phyloP scores from a whole-genome alignment of 176 grass and related monocot species.

The Cenchrus fungigraminus region DNA sequence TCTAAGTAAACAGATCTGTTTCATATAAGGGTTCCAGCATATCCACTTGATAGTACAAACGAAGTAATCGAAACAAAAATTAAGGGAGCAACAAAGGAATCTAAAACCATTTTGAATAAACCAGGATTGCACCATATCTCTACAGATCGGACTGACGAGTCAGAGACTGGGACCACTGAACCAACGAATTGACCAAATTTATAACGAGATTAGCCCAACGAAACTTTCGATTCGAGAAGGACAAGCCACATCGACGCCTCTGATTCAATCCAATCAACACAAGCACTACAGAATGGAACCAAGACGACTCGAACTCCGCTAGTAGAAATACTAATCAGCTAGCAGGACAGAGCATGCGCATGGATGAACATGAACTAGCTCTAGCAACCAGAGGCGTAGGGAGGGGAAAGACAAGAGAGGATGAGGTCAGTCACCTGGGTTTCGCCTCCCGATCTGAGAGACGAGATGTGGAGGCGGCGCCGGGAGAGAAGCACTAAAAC shows the following conservation, averaged over 20 bases:
- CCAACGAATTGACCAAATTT: too few species aligned
- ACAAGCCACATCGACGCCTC: neutral
- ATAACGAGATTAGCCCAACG: too few species aligned
- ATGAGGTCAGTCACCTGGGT: neutral
- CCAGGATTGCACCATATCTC: too few species aligned
- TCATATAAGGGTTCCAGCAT: neutral
- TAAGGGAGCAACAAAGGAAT: too few species aligned
- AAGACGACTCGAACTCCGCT: neutral
- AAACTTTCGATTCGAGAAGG: too few species aligned
- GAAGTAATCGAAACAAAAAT: neutral
- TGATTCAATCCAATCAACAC: neutral
- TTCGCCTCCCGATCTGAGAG: constrained; percentile 35
- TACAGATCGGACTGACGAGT: too few species aligned
- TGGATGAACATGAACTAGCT: neutral
- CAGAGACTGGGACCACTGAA: too few species aligned
- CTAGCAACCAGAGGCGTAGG: neutral
- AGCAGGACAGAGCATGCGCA: neutral
- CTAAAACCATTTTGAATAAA: too few species aligned
- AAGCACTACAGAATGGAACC: neutral
- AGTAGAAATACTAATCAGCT: neutral
- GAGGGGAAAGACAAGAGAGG: too few species aligned
- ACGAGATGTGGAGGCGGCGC: constrained; percentile 25
- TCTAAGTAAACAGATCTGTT: neutral
- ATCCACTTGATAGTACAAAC: neutral
- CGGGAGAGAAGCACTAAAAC: constrained; percentile 22